A percentile compares a stretch with the other conserved stretches of the same genome.
Evolutionary conservation across 2,329 filamentous ascomycete genomes (phyloP).

Genomic region (Pseudocercospora crystallina): DNA sequence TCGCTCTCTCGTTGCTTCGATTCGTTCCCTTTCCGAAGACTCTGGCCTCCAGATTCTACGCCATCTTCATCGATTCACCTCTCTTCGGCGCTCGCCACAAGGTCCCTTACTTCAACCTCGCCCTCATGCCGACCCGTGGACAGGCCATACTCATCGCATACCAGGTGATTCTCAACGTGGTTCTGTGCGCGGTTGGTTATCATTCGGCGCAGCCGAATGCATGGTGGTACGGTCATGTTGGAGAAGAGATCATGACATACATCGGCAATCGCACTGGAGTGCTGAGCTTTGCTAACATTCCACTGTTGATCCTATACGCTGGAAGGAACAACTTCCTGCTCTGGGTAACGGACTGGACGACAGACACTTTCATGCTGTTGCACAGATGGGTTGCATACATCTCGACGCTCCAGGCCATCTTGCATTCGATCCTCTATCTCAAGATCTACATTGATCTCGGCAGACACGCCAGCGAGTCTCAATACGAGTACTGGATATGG

Average conservation of each 20-base stretch:
- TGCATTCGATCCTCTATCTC: conserved; percentile 48
- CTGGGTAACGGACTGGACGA: conserved; percentile 50
- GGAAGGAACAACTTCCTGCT: conserved; percentile 51
- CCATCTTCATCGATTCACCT: conserved; percentile 8
- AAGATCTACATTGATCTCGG: conserved; percentile 22
- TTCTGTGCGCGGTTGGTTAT: conserved; percentile 28
- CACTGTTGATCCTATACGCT: conserved; percentile 46
- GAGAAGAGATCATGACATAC: not conserved
- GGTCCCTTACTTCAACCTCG: conserved; percentile 2
- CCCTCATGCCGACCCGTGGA: conserved; percentile 24
- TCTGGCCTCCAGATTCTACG: conserved; percentile 7
- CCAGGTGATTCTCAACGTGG: conserved; percentile 31
- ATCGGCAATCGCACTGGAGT: conserved; percentile 42
- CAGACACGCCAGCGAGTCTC: not conserved
- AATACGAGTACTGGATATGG: conserved; percentile 5
- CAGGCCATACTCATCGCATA: conserved; percentile 26
- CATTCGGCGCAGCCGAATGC: conserved; percentile 26
- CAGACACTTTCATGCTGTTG: conserved; percentile 49
- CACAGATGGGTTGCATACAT: conserved; percentile 53
- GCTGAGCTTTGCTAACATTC: conserved; percentile 42
- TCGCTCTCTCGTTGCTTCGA: conserved; percentile 12
- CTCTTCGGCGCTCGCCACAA: not conserved
- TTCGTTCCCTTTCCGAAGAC: conserved; percentile 8
- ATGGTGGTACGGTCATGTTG: conserved; percentile 23
- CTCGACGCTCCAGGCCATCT: conserved; percentile 44